Conservation (phyloP, 495 filamentous ascomycete species). For the Hyphodiscus hymeniophilus region DNA sequence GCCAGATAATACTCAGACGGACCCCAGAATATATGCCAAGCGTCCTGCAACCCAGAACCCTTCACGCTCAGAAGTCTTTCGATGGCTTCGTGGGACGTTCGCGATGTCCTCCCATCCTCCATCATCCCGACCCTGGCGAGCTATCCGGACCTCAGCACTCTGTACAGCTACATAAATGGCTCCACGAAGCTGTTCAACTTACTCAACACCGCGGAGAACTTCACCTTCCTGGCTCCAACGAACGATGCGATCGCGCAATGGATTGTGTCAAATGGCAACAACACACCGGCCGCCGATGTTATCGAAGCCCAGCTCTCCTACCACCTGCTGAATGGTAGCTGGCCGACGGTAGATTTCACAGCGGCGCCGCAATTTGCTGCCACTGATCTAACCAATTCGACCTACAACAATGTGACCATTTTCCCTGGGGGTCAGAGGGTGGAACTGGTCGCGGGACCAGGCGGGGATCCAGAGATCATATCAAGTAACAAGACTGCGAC, state of each 20-base stretch:
- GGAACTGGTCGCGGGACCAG: not conserved
- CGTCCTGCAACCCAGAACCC: too few relatives aligned
- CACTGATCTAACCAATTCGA: not conserved
- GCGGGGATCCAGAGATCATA: constrained; percentile 2
- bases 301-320: constrained; percentile 1
- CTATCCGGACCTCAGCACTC: constrained; percentile 1
- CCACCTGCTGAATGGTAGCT: constrained; percentile 2
- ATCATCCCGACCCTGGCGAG: not conserved
- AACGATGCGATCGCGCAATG: constrained; percentile 1
- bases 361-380: not conserved
- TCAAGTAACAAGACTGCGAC: constrained; percentile 1
- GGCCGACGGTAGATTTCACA: constrained; percentile 1
- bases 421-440: not conserved
- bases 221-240: constrained; percentile 4
- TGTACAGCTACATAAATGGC: not conserved
- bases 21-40: too few relatives aligned
- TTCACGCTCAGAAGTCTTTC: too few relatives aligned
- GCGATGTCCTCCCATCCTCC: not conserved
- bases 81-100: too few relatives aligned
- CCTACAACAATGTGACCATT: constrained; percentile 4
- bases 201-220: not conserved
- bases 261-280: not conserved
- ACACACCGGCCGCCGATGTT: not conserved
- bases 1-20: too few relatives aligned
- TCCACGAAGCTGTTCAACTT: constrained; percentile 1